phyloP scores from a whole-genome alignment of 495 filamentous ascomycete genomes.

The Cercophora sp. region DNA sequence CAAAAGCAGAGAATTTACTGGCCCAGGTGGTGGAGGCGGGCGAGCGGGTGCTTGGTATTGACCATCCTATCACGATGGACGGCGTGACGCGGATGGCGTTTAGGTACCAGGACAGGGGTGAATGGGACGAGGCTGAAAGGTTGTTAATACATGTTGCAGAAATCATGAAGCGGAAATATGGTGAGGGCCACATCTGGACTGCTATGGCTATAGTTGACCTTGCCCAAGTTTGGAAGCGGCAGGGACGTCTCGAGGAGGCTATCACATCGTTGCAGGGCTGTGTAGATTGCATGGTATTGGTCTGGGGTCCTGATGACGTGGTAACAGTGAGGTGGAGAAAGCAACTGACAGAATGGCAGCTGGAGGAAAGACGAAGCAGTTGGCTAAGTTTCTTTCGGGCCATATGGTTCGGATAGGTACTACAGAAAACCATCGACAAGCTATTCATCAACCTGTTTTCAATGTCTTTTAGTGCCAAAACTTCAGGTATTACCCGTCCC shows the following conservation, averaged over 20 bases:
- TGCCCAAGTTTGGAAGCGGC: background rate
- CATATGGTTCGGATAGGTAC: too few relatives aligned
- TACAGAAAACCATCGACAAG: too few relatives aligned
- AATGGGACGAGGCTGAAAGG: slow-evolving; percentile 10
- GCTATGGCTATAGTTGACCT: background rate
- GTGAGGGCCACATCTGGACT: slow-evolving; percentile 7
- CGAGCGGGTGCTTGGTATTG: background rate
- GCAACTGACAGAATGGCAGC: background rate
- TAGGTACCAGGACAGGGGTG: background rate
- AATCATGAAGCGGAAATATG: background rate
- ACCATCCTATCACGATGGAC: slow-evolving; percentile 7
- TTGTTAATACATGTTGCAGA: slow-evolving; percentile 6
- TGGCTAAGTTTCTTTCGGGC: too few relatives aligned
- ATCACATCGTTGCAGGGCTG: background rate
- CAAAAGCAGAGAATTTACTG: background rate
- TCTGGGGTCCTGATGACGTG: background rate
- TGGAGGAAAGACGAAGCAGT: too few relatives aligned
- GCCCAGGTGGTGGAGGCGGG: background rate
- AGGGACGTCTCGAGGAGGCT: background rate
- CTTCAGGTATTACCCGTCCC: too few relatives aligned
- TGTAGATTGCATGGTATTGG: background rate
- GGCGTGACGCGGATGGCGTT: slow-evolving; percentile 1
- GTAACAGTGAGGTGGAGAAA: background rate
- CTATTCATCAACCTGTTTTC: too few relatives aligned
- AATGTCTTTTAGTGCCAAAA: too few relatives aligned